A percentile compares a stretch with the other conserved stretches of the same genome.
phyloP scores from a whole-genome alignment of 2,329 filamentous ascomycete genomes.

The Didymella keratinophila region DNA sequence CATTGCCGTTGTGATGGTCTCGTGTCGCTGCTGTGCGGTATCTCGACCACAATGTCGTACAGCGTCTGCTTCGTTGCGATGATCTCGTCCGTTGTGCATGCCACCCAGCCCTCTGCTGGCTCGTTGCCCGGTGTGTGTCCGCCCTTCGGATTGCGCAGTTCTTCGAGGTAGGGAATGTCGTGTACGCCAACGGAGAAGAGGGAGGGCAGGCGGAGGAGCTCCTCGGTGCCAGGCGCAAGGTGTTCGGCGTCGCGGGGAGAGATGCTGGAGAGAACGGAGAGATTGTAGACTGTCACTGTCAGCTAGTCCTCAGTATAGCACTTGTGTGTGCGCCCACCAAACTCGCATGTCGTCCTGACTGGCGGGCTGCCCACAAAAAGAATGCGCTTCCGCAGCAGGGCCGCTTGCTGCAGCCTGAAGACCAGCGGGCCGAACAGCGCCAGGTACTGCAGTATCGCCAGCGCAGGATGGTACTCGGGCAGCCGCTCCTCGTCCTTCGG shows the following conservation, averaged over 20 bases:
- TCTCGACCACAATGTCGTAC: constrained; percentile 87
- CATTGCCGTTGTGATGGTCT: constrained; percentile 66
- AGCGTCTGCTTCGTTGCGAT: constrained; percentile 84
- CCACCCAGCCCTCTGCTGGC: constrained; percentile 76
- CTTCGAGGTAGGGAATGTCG: constrained; percentile 81
- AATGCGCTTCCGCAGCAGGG: constrained; percentile 85
- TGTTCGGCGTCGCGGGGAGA: constrained; percentile 75
- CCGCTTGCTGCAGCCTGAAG: constrained; percentile 89
- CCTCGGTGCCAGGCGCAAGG: constrained; percentile 68
- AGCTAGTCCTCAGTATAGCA: constrained; percentile 3
- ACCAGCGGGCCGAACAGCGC: constrained; percentile 89
- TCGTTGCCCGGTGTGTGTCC: constrained; percentile 54
- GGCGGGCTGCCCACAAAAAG: constrained; percentile 86
- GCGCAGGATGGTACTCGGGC: constrained; percentile 82
- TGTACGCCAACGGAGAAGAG: constrained; percentile 95
- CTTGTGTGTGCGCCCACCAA: constrained; percentile 66
- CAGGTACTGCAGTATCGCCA: constrained; percentile 78
- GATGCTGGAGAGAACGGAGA: constrained; percentile 91
- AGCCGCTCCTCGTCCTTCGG: constrained; percentile 68
- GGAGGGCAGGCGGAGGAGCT: constrained; percentile 72
- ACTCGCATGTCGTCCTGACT: constrained; percentile 85
- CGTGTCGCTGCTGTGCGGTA: constrained; percentile 71
- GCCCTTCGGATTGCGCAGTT: constrained; percentile 58
- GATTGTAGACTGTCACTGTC: constrained; percentile 75
- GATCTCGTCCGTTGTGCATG: constrained; percentile 95